Base-by-base conservation (phyloP, 2,329 filamentous ascomycete species). In the Trichophaea hybrida region DNA sequence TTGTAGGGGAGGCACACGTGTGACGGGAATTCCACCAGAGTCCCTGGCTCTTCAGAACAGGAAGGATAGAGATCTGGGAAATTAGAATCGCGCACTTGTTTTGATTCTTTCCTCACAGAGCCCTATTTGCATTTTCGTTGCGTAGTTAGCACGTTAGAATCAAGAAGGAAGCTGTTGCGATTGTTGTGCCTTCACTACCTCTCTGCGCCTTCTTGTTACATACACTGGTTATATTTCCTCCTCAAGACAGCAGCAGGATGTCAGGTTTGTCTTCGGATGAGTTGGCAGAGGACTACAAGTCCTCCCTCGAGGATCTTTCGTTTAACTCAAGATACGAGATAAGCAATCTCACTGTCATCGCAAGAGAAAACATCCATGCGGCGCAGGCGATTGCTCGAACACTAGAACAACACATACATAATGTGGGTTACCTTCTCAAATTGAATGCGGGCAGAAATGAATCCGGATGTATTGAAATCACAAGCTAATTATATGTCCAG, bases 281-380 rank as follows among this genome's bases (percentile, higher is more conserved):
- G 74, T 88, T 98, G 68, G 90, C 90, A 64, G 86, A 91, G 73
- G 93, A 97, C 75, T 98, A 95, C 75, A 87, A 86, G 72, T 86
- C 88, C 70, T 93, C 90, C 58, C 77, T 98, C 71, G 87, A 94
- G 75, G 91, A 96, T 73, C 78, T 98, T 69, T 87, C 86, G 66
- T 80, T 84, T 71, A 96, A 96, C 75, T 88, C 88, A 74, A 85
- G 89, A 70, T 88, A 88, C 74, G 91, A 97, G 74, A 98, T 98
- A 73, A 91, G 86, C 78, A 97, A 94, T 74, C 75, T 98, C 74
- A 98, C 93, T 64, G 83, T 95, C 72, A 97, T 98, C 74, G 93
- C 93, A 61, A 88, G 94, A 73, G 93, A 98, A 74, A 95, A 94
- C 70, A 96, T 90, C 66, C 89, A 94, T 74, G 86, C 96, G 76